These are phyloP conservation scores for Phytophthora europaea DNA, from an alignment of 352 stramenopile species.

Conservation along the genomic window DNA sequence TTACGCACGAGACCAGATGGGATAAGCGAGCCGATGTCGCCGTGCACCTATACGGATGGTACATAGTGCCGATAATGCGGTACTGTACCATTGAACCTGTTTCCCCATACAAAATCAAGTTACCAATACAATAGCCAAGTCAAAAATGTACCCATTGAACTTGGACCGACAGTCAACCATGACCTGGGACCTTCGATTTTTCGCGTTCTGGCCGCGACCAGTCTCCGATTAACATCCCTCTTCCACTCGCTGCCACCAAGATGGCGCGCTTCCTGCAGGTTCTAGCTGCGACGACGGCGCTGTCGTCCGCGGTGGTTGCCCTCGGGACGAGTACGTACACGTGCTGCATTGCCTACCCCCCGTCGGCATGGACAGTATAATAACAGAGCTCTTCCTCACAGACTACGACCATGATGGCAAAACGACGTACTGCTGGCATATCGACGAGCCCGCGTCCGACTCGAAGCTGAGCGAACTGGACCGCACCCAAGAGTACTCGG, in stretches of 20 bases:
- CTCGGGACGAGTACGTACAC: conserved; percentile 60
- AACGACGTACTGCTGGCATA: conserved; percentile 69
- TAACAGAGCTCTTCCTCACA: background rate
- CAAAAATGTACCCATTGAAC: conserved; percentile 31
- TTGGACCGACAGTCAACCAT: background rate
- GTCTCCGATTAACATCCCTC: conserved; percentile 16
- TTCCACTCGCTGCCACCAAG: background rate
- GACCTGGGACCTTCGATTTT: conserved; percentile 9
- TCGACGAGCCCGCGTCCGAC: conserved; percentile 47
- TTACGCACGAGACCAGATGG: conserved; percentile 37
- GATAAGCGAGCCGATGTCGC: conserved; percentile 14
- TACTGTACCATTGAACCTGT: too few species aligned
- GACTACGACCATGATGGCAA: conserved; percentile 55
- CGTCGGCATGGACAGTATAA: background rate
- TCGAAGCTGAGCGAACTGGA: conserved; percentile 57
- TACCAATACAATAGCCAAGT: background rate
- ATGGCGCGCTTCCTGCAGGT: conserved; percentile 33
- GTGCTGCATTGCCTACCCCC: background rate
- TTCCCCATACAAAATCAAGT: background rate
- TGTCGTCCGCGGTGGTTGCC: conserved; percentile 25
- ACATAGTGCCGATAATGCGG: too few species aligned
- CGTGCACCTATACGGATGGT: conserved; percentile 20
- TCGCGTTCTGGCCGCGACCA: background rate
- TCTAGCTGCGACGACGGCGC: conserved; percentile 11
- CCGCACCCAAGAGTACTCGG: conserved; percentile 48